phyloP scores from a whole-genome alignment of 164 flowering plant species.

The Piper betle region DNA sequence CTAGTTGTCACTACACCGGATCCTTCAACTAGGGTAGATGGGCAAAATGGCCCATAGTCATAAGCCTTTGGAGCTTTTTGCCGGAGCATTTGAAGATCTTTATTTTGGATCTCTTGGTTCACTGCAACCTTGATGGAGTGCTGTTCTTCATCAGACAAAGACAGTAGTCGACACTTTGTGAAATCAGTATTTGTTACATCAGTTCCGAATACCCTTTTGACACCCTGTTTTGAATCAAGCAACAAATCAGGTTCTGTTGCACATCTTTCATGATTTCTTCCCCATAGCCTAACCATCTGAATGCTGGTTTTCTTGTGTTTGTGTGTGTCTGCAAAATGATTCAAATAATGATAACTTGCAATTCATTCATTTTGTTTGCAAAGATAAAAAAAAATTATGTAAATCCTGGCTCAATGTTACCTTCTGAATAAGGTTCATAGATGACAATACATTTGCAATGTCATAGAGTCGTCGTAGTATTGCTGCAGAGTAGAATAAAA shows the following conservation, averaged over 20 bases:
- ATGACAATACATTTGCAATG: conserved; percentile 91
- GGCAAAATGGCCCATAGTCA: conserved; percentile 84
- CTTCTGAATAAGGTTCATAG: conserved; percentile 89
- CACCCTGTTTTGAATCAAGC: conserved; percentile 14
- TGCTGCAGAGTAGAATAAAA: conserved; percentile 37
- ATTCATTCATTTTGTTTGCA: not conserved
- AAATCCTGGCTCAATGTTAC: conserved; percentile 19
- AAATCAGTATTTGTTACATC: conserved; percentile 51
- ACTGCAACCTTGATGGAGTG: conserved; percentile 6
- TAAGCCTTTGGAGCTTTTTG: conserved; percentile 25
- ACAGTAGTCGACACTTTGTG: conserved; percentile 34
- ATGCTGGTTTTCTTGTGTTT: conserved; percentile 73
- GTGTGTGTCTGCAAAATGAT: conserved; percentile 45
- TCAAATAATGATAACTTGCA: not conserved
- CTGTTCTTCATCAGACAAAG: conserved; percentile 9
- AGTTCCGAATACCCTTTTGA: conserved; percentile 65
- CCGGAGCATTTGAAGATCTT: conserved; percentile 10
- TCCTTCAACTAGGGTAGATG: conserved; percentile 24
- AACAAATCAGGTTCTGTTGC: conserved; percentile 2
- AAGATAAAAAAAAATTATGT: not conserved
- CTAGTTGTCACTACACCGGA: conserved; percentile 13
- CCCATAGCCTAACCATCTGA: conserved; percentile 72
- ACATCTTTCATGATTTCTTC: conserved; percentile 10
- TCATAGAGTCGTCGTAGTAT: conserved; percentile 86
- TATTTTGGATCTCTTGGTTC: conserved; percentile 21